Evolutionary conservation across 106 monocot species (phyloP).

Genomic region (Allium fistulosum): DNA sequence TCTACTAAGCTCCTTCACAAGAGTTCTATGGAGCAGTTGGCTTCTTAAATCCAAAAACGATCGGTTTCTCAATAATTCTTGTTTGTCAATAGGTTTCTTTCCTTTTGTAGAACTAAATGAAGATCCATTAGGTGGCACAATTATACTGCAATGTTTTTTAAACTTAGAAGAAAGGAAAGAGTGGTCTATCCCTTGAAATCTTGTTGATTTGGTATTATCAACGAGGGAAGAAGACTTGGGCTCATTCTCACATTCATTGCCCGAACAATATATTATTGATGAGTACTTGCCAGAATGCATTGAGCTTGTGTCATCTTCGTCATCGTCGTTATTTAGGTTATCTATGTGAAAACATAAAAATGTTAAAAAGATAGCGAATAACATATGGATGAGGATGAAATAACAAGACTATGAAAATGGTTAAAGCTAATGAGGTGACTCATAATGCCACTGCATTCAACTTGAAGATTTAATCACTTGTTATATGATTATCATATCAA

Average conservation of each 20-base stretch:
- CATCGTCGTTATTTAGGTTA: conserved; percentile 30
- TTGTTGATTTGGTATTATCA: conserved; percentile 7
- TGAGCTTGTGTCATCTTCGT: conserved; percentile 36
- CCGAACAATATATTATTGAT: conserved; percentile 43
- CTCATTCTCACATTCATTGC: conserved; percentile 30
- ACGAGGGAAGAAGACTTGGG: neutral
- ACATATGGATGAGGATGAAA: neutral
- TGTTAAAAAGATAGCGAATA: neutral
- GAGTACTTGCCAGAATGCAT: conserved; percentile 59
- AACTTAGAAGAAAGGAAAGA: neutral
- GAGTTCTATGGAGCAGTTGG: conserved; percentile 41
- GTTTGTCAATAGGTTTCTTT: conserved; percentile 11
- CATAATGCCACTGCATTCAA: neutral
- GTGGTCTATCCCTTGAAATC: conserved; percentile 17
- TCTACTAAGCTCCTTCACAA: conserved; percentile 46
- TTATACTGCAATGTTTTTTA: conserved; percentile 8
- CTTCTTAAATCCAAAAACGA: conserved; percentile 59
- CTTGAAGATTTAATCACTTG: neutral
- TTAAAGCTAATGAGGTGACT: neutral
- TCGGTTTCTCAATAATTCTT: conserved; percentile 26
- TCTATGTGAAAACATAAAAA: conserved; percentile 14
- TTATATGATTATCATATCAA: neutral
- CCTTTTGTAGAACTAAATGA: neutral
- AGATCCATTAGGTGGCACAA: neutral
- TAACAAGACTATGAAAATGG: neutral